Base-by-base conservation (phyloP, 2,329 filamentous ascomycete genomes). In the Aphanocladium album region DNA sequence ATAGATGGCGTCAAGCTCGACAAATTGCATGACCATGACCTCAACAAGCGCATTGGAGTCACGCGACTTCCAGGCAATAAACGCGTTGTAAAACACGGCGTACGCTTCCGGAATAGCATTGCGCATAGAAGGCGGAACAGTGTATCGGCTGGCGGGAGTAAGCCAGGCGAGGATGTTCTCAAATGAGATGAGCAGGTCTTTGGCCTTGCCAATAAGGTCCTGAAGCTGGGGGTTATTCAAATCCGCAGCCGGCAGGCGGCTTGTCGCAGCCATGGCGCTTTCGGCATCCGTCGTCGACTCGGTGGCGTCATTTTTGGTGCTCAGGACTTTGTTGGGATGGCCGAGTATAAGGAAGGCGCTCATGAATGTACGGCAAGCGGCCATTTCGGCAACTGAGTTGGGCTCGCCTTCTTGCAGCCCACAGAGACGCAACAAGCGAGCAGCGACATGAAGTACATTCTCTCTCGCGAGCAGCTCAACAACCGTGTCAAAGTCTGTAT, bases 21-120 rank as follows among this genome's bases (percentile, higher is more conserved):
- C 89, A 72, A 93, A 93, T 65, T 91, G 89, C 68, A 90, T 83
- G n/a, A 93, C 81, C 90, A 95, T 93, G 60, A 91, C 88, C 67
- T 93, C 89, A 57, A 93, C 85, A 5, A 95, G 78, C 0, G 89
- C 87, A 58, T 87, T 87, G 0, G 89, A 90, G 70, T 93, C 90
- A 57, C 89, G 84, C 1, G 90, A 87, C 73, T 93, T 91, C 90
- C 90, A 95, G 3, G 89, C 86, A 62, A 90, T 89, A 69, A 95
- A 93, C 1, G 89, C 89, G 57, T 89, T 88, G 67, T 88, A 85
- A 66, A 91, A 95, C 0, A 87, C 83, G 35, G 88, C 84, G 69
- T 93, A 91, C 1, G 85, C 80, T 66, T 91, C 83, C 0, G 87
- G 83, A 19, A 95, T 78, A 1, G 82, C 80, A 57, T 85, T 82